Conservation (phyloP, 495 filamentous ascomycete genomes). For the Xylaria acuta region DNA sequence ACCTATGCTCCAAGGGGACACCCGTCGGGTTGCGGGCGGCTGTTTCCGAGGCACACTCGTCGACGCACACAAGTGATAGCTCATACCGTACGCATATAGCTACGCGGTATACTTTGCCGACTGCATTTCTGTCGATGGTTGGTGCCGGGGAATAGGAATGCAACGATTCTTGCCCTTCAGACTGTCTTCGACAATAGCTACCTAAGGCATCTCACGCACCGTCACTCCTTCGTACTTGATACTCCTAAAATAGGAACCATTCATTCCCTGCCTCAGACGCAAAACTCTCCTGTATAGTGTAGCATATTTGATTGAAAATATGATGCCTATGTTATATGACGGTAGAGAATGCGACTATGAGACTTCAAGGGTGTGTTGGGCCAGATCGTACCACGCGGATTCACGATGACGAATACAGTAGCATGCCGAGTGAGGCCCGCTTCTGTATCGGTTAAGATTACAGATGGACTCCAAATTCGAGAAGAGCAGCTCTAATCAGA, state of each 20-base stretch:
- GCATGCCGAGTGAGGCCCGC: constrained; percentile 10
- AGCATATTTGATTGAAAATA: constrained; percentile 1
- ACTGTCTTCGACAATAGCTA: no score
- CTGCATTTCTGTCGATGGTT: background rate
- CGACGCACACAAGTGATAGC: constrained; percentile 1
- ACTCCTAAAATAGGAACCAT: no score
- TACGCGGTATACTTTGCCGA: background rate
- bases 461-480: constrained; percentile 4
- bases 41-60: constrained; percentile 20
- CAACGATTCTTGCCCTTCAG: background rate
- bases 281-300: background rate
- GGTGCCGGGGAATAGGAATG: background rate
- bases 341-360: background rate
- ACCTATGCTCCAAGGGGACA: constrained; percentile 19
- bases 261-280: background rate
- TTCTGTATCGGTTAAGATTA: constrained; percentile 2
- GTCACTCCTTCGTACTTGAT: no score
- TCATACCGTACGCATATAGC: background rate
- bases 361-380: background rate
- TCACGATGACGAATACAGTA: constrained; percentile 10
- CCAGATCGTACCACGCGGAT: constrained; percentile 8
- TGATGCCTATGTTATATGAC: background rate
- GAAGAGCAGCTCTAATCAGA: background rate
- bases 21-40: constrained; percentile 25
- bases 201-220: background rate